A percentile compares a stretch with the other conserved stretches of the same genome.
phyloP scores from a whole-genome alignment of 352 stramenopile genomes.

The Pythium chondricola region DNA sequence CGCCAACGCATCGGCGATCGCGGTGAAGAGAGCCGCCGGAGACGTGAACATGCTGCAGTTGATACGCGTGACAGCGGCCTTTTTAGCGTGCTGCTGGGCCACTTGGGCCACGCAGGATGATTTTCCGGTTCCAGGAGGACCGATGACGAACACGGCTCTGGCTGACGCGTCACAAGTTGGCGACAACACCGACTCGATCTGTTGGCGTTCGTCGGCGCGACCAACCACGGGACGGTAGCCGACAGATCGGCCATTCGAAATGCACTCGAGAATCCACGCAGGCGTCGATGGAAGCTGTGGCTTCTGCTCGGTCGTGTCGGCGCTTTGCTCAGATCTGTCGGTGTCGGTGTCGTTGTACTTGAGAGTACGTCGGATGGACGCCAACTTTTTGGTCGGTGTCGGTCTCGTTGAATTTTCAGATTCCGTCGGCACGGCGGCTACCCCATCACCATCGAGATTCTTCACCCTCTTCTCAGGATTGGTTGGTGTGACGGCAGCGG shows the following conservation, averaged over 20 bases:
- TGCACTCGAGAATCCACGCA: slow-evolving; percentile 5
- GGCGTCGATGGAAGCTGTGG: background rate
- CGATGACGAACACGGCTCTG: slow-evolving; percentile 55
- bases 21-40: slow-evolving; percentile 34
- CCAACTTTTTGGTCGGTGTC: background rate
- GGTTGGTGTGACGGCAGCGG: too few species aligned
- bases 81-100: slow-evolving; percentile 7
- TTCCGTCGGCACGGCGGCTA: too few species aligned
- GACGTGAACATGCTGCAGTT: slow-evolving; percentile 67
- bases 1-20: slow-evolving; percentile 26
- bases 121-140: slow-evolving; percentile 61
- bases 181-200: slow-evolving; percentile 25
- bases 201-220: slow-evolving; percentile 28
- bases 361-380: slow-evolving; percentile 16
- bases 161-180: slow-evolving; percentile 5
- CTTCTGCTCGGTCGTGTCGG: background rate
- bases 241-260: background rate
- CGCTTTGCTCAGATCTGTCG: background rate
- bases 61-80: slow-evolving; percentile 28
- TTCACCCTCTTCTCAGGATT: too few species aligned
- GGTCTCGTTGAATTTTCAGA: background rate
- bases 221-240: slow-evolving; percentile 28
- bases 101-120: slow-evolving; percentile 51
- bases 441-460: too few species aligned
- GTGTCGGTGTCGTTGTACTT: slow-evolving; percentile 3